Conservation (phyloP, 495 filamentous ascomycete genomes). For the Sordaria brevicollis region DNA sequence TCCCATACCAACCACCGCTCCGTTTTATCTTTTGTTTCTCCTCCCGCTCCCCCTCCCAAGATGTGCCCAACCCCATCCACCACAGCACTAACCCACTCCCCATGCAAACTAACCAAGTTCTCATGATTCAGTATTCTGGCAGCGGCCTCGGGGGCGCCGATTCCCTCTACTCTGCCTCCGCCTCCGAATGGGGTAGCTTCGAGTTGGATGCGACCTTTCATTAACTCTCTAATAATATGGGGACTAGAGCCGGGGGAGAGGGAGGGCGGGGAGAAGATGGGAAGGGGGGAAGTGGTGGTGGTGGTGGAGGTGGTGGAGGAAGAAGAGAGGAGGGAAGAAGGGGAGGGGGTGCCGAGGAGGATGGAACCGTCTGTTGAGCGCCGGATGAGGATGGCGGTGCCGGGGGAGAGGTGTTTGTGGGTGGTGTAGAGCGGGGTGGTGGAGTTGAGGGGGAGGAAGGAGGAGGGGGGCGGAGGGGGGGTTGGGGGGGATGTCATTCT, state of each 20-base stretch:
- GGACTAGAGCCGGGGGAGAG: too few relatives aligned
- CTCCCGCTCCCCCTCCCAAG: neutral
- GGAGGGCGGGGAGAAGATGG: too few relatives aligned
- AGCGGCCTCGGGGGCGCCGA: slow-evolving; percentile 6
- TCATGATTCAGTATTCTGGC: slow-evolving; percentile 30
- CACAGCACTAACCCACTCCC: slow-evolving; percentile 7
- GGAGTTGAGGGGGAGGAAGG: neutral
- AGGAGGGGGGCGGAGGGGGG: neutral
- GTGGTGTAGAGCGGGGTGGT: slow-evolving; percentile 1
- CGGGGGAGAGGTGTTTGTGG: slow-evolving; percentile 3
- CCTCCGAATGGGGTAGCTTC: neutral
- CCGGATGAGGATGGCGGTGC: slow-evolving; percentile 10
- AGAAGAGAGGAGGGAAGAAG: neutral
- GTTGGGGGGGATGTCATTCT: neutral
- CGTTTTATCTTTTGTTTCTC: neutral
- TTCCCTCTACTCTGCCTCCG: neutral
- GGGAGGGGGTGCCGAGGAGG: slow-evolving; percentile 9
- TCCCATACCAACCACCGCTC: slow-evolving; percentile 25
- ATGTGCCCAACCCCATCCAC: neutral
- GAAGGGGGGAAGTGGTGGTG: neutral
- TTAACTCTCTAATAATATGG: neutral
- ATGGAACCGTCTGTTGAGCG: slow-evolving; percentile 14
- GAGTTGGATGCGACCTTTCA: neutral
- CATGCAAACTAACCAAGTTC: slow-evolving; percentile 28
- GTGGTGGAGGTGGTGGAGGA: neutral